Evolutionary conservation across 2,329 filamentous ascomycete genomes (phyloP).

Genomic region (Tympanopsis confertula): DNA sequence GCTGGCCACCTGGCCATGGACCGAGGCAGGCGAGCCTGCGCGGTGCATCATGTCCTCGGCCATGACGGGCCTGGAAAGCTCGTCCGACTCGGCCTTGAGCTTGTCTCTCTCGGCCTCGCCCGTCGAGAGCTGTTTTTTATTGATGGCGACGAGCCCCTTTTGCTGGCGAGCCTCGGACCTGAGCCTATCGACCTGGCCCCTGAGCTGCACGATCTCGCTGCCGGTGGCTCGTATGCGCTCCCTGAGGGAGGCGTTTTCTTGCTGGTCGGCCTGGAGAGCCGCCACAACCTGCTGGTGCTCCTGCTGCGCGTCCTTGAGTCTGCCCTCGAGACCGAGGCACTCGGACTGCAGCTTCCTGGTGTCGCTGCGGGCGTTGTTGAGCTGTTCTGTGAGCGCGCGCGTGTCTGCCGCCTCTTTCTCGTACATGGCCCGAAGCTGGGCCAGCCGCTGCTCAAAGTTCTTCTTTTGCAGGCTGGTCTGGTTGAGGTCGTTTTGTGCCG

Average conservation of each 20-base stretch:
- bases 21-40: constrained; percentile 34
- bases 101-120: constrained; percentile 82
- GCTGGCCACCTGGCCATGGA: constrained; percentile 46
- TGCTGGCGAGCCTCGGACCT: constrained; percentile 87
- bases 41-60: constrained; percentile 41
- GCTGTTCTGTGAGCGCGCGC: constrained; percentile 71
- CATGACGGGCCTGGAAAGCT: constrained; percentile 50
- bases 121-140: constrained; percentile 91
- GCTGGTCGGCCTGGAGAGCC: constrained; percentile 73
- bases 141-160: constrained; percentile 94
- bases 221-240: constrained; percentile 79
- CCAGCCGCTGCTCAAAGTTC: constrained; percentile 79
- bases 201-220: constrained; percentile 69
- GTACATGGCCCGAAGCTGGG: constrained; percentile 77
- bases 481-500: constrained; percentile 70
- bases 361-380: constrained; percentile 64
- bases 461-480: constrained; percentile 79
- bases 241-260: constrained; percentile 75
- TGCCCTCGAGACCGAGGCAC: constrained; percentile 70
- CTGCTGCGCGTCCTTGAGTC: constrained; percentile 66
- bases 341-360: constrained; percentile 77
- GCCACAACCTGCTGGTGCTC: constrained; percentile 69
- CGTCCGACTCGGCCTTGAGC: constrained; percentile 67
- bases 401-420: constrained; percentile 88
- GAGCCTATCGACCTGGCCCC: constrained; percentile 85